phyloP scores from a whole-genome alignment of 495 filamentous ascomycete species.

The Aspergillus egyptiacus region DNA sequence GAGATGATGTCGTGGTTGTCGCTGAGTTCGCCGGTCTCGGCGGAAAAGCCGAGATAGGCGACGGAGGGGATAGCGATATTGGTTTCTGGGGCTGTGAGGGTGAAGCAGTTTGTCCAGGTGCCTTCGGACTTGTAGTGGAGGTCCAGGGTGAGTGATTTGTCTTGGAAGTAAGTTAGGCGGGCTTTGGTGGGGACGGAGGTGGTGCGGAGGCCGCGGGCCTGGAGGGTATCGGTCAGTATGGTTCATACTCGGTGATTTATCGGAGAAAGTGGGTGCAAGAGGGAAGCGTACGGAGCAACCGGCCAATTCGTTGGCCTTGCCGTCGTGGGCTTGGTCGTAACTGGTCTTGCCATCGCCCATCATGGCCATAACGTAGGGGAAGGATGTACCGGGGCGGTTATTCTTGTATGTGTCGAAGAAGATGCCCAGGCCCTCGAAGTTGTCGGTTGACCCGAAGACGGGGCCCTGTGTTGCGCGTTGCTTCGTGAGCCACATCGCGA shows the following conservation, averaged over 20 bases:
- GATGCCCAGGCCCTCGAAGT: conserved; percentile 90
- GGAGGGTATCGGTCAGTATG: neutral
- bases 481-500: conserved; percentile 98
- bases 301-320: conserved; percentile 85
- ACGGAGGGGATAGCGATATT: conserved; percentile 80
- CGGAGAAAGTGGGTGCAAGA: neutral
- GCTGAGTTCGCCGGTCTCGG: conserved; percentile 91
- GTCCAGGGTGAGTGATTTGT: conserved; percentile 85
- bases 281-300: conserved; percentile 70
- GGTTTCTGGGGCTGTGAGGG: conserved; percentile 51
- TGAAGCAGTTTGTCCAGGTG: conserved; percentile 88
- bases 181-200: conserved; percentile 75
- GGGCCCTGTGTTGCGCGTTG: conserved; percentile 73
- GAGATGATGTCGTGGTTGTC: conserved; percentile 98
- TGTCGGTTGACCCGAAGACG: conserved; percentile 84
- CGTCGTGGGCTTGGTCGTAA: conserved; percentile 93
- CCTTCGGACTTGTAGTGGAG: conserved; percentile 87
- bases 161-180: conserved; percentile 91
- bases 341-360: conserved; percentile 80
- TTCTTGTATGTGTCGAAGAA: conserved; percentile 99
- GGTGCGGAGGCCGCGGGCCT: conserved; percentile 82
- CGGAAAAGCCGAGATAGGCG: conserved; percentile 90
- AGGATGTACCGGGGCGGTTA: conserved; percentile 88
- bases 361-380: conserved; percentile 99
- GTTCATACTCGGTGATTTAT: neutral